Evolutionary conservation across 495 filamentous ascomycete genomes (phyloP).

Genomic region (Parmelia sp.): DNA sequence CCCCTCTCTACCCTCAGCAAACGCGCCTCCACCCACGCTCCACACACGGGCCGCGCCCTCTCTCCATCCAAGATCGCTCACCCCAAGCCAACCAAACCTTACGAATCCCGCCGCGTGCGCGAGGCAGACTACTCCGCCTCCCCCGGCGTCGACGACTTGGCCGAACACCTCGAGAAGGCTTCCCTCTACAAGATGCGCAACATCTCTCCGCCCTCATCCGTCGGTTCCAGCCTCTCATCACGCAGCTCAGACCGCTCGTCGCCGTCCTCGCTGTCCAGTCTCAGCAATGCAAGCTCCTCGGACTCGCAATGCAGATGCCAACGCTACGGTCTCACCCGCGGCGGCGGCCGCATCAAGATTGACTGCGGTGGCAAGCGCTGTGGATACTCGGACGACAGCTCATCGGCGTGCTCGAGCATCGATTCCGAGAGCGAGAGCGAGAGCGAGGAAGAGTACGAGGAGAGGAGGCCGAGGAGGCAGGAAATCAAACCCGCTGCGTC

Average conservation of each 20-base stretch:
- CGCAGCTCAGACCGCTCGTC: constrained; percentile 67
- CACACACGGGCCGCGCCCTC: constrained; percentile 71
- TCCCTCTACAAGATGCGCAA: constrained; percentile 59
- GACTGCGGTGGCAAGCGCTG: constrained; percentile 87
- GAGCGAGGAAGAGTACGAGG: constrained; percentile 40
- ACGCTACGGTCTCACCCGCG: constrained; percentile 91
- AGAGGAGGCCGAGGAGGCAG: neutral
- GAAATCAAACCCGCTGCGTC: neutral
- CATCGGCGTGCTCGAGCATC: constrained; percentile 41
- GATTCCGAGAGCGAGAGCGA: constrained; percentile 52
- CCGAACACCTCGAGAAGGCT: constrained; percentile 62
- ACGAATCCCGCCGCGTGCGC: constrained; percentile 78
- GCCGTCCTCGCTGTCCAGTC: constrained; percentile 64
- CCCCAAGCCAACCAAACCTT: constrained; percentile 81
- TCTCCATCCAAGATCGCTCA: constrained; percentile 84
- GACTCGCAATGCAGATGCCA: constrained; percentile 85
- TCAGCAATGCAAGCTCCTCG: constrained; percentile 57
- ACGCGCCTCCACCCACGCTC: constrained; percentile 49
- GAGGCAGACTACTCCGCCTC: constrained; percentile 65
- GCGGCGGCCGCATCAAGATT: constrained; percentile 84
- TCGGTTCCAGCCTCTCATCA: constrained; percentile 66
- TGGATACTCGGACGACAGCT: constrained; percentile 58
- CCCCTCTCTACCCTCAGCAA: constrained; percentile 19
- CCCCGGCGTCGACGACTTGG: constrained; percentile 62
- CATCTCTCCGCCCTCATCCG: constrained; percentile 63